Percentiles rank a stretch among this genome's conserved stretches.
phyloP scores from a whole-genome alignment of 1,139 yeast species.

The Spencermartinsiella ligniputridi region DNA sequence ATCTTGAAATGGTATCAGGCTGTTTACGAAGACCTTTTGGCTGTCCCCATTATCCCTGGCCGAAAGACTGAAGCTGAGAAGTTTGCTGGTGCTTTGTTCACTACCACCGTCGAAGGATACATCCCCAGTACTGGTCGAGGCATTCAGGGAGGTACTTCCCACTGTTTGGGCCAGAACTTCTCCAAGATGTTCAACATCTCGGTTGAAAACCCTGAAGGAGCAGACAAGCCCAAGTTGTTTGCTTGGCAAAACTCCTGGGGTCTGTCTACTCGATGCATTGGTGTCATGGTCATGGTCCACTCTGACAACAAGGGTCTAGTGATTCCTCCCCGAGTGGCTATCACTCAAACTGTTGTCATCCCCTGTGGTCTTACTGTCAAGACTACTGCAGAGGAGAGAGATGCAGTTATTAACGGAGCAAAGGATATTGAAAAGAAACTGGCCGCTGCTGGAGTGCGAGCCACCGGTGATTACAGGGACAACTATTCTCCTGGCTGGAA shows the following conservation, averaged over 20 bases:
- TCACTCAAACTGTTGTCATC: conserved; percentile 82
- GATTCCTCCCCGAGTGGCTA: conserved; percentile 95
- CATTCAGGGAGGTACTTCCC: conserved; percentile 98
- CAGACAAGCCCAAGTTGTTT: conserved; percentile 73
- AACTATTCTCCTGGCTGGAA: conserved; percentile 99
- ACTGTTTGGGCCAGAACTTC: conserved; percentile 96
- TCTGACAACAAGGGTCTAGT: conserved; percentile 98
- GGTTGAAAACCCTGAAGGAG: conserved; percentile 83
- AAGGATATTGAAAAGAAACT: conserved; percentile 41
- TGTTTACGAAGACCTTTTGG: conserved; percentile 84
- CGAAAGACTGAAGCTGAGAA: conserved; percentile 94
- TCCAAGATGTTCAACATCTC: conserved; percentile 96
- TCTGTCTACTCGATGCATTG: conserved; percentile 94
- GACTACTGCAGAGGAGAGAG: conserved; percentile 71
- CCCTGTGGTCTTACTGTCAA: conserved; percentile 94
- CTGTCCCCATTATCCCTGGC: conserved; percentile 97
- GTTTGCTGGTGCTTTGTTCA: conserved; percentile 96
- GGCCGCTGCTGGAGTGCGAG: conserved; percentile 52
- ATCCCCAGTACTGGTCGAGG: conserved; percentile 99
- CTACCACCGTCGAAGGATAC: conserved; percentile 95
- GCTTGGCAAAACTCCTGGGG: conserved; percentile 99
- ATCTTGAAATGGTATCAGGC: conserved; percentile 83
- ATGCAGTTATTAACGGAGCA: conserved; percentile 65
- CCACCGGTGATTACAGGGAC: conserved; percentile 81
- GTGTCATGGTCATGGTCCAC: conserved; percentile 99